A percentile compares a stretch with the other conserved stretches of the same genome.
phyloP scores from a whole-genome alignment of 331 rosid species.

The Pyrus hybrid region DNA sequence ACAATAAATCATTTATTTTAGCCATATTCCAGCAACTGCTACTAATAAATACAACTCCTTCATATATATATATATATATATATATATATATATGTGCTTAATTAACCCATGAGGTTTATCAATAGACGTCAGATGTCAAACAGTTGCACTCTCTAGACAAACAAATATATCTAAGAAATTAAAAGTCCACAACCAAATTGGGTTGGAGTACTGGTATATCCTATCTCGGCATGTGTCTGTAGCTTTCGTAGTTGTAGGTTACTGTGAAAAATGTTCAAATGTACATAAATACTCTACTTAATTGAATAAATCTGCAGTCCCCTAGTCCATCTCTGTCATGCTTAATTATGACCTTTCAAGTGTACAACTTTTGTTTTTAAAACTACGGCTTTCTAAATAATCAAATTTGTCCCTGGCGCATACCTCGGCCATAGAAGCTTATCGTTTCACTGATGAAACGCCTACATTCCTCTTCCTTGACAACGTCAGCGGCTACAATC shows the following conservation, averaged over 20 bases:
- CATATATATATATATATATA: no score
- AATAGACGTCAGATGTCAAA: neutral
- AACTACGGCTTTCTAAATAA: neutral
- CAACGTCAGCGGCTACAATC: slow-evolving; percentile 79
- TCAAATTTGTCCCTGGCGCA: neutral
- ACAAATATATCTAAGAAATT: neutral
- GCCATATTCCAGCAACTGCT: neutral
- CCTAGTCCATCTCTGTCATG: neutral
- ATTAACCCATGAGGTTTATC: neutral
- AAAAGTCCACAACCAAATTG: neutral
- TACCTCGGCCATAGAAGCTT: slow-evolving; percentile 51
- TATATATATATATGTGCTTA: no score
- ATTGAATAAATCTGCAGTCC: neutral
- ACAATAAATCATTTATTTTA: no score
- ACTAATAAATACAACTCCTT: no score
- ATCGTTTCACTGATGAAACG: slow-evolving; percentile 57
- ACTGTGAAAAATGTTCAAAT: neutral
- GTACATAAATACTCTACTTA: no score
- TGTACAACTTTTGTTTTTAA: neutral
- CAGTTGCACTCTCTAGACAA: neutral
- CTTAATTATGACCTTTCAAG: neutral
- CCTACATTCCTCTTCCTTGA: slow-evolving; percentile 83
- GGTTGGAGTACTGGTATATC: neutral
- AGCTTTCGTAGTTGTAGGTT: neutral
- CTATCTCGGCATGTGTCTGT: neutral